Conservation (phyloP, 257 asterid genomes). For the Paulownia fortunei region DNA sequence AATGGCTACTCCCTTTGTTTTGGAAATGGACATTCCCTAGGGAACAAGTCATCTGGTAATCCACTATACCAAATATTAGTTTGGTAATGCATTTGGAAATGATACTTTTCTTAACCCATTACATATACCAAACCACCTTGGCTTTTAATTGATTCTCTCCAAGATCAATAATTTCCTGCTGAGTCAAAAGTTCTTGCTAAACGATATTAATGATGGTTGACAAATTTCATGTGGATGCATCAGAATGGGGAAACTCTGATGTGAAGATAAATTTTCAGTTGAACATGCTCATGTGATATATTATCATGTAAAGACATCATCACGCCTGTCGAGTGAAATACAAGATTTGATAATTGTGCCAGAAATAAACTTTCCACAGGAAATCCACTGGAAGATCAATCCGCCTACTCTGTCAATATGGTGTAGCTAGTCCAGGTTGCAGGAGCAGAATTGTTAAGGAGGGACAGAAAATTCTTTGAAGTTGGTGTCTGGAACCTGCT, state of each 20-base stretch:
- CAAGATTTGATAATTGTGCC: background rate
- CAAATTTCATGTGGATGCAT: background rate
- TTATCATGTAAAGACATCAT: too few relatives aligned
- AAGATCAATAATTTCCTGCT: background rate
- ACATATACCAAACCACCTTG: too few relatives aligned
- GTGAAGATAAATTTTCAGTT: slow-evolving; percentile 3
- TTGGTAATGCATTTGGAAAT: too few relatives aligned
- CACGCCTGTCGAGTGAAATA: background rate
- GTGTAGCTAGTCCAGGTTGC: background rate
- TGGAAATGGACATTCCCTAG: too few relatives aligned
- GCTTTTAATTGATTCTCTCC: background rate
- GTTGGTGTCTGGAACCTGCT: too few relatives aligned
- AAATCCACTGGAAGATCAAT: background rate
- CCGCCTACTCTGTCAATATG: background rate
- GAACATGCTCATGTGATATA: background rate
- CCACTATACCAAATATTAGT: too few relatives aligned
- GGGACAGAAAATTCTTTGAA: background rate
- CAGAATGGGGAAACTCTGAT: background rate
- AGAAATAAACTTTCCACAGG: background rate
- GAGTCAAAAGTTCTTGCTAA: too few relatives aligned
- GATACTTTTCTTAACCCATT: too few relatives aligned
- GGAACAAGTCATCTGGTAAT: too few relatives aligned
- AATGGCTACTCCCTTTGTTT: too few relatives aligned
- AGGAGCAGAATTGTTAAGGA: background rate
- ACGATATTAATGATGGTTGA: too few relatives aligned